These are phyloP conservation scores for Astrothelium subdiscretum DNA, from an alignment of 495 filamentous ascomycete genomes.

Conservation along the genomic window DNA sequence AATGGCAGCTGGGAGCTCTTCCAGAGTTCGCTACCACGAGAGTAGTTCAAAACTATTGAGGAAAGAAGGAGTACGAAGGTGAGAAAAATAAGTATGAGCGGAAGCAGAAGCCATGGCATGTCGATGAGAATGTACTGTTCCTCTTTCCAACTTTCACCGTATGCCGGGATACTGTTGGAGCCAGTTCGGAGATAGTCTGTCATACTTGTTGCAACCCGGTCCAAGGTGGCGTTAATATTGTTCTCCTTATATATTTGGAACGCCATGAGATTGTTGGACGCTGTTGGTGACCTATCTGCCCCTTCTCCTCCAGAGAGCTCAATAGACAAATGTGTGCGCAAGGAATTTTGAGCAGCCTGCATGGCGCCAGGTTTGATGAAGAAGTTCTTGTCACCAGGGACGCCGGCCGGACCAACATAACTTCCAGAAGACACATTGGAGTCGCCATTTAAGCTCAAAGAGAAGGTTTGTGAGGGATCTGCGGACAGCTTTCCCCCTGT, in stretches of 20 bases:
- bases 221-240: neutral
- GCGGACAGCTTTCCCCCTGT: neutral
- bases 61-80: neutral
- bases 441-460: neutral
- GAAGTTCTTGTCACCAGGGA: neutral
- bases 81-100: neutral
- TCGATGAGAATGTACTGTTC: neutral
- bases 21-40: neutral
- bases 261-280: neutral
- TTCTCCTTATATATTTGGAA: neutral
- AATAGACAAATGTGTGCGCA: neutral
- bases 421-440: neutral
- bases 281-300: neutral
- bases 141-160: neutral
- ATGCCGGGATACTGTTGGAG: neutral
- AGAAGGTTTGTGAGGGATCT: neutral
- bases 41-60: neutral
- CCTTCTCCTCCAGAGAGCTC: neutral
- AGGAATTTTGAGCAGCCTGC: neutral
- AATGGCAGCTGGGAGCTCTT: neutral
- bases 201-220: neutral
- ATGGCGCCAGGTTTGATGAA: neutral
- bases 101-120: neutral
- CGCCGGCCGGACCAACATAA: neutral
- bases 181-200: neutral